A percentile compares a stretch with the other conserved stretches of the same genome.
Evolutionary conservation across 2,329 filamentous ascomycete species (phyloP).

Genomic region (Ceratocystis cubensis): DNA sequence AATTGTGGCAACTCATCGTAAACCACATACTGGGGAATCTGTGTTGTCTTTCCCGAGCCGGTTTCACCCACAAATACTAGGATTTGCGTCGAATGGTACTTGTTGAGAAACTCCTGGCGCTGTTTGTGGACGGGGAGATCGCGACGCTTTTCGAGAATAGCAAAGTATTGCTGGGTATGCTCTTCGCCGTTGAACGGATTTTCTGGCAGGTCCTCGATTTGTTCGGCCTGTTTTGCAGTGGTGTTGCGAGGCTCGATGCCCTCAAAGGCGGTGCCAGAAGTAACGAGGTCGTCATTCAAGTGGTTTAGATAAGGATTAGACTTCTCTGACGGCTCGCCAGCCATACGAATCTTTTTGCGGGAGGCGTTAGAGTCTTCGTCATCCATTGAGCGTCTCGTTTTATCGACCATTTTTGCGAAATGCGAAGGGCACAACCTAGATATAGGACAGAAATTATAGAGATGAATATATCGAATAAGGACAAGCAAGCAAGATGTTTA

Average conservation of each 20-base stretch:
- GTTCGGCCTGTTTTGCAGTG: conserved; percentile 59
- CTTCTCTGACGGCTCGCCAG: conserved; percentile 24
- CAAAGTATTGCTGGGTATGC: conserved; percentile 76
- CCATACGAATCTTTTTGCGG: conserved; percentile 35
- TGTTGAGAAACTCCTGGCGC: conserved; percentile 79
- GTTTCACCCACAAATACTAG: conserved; percentile 98
- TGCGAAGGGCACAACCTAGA: neutral
- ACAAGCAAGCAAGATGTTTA: neutral
- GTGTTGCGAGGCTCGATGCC: conserved; percentile 52
- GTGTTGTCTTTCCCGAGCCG: conserved; percentile 97
- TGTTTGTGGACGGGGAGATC: conserved; percentile 87
- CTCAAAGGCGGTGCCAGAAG: conserved; percentile 24
- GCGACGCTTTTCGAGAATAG: conserved; percentile 71
- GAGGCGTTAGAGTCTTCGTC: conserved; percentile 30
- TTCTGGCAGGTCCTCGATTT: conserved; percentile 63
- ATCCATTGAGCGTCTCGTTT: conserved; percentile 34
- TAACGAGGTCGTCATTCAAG: conserved; percentile 49
- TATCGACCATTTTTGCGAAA: conserved; percentile 32
- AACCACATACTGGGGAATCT: conserved; percentile 96
- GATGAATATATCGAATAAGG: neutral
- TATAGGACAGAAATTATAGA: neutral
- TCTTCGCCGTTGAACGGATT: conserved; percentile 76
- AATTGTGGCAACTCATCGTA: conserved; percentile 89
- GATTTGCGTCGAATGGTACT: conserved; percentile 90
- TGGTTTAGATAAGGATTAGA: conserved; percentile 87